Percentiles rank a stretch among this genome's conserved stretches.
phyloP scores from a whole-genome alignment of 2,329 filamentous ascomycete species.

The Fusarium papillatum region DNA sequence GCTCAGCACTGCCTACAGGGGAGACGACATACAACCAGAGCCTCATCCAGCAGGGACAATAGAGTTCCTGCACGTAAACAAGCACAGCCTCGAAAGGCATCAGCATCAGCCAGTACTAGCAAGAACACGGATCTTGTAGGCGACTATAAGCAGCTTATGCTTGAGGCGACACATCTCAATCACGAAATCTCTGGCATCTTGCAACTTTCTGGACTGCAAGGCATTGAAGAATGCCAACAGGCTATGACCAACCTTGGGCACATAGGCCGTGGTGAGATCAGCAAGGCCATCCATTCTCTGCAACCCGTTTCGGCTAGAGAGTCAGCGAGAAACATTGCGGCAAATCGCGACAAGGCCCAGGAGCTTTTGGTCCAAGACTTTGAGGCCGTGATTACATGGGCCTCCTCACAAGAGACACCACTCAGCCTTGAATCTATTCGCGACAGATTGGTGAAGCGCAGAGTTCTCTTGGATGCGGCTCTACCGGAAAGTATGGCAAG shows the following conservation, averaged over 20 bases:
- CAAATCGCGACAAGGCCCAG: slow-evolving; percentile 3
- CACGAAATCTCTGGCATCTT: background rate
- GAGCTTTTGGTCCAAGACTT: background rate
- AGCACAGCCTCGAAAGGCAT: background rate
- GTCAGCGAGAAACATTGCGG: background rate
- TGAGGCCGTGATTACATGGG: background rate
- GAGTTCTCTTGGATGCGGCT: background rate
- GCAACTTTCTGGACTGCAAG: background rate
- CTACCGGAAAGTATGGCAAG: background rate
- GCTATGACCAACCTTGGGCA: background rate
- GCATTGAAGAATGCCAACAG: background rate
- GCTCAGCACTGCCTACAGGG: background rate
- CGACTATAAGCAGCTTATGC: background rate
- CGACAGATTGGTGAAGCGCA: background rate
- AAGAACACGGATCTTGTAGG: background rate
- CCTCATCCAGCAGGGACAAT: background rate
- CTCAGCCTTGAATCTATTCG: background rate
- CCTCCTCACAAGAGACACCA: background rate
- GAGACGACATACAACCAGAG: background rate
- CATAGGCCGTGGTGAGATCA: background rate
- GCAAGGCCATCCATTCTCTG: background rate
- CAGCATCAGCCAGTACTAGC: background rate
- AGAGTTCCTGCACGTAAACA: background rate
- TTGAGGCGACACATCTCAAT: background rate
- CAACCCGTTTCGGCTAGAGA: slow-evolving; percentile 1